These are phyloP conservation scores for Coniochaeta sp. DNA, from an alignment of 2,329 filamentous ascomycete species.

Conservation along the genomic window DNA sequence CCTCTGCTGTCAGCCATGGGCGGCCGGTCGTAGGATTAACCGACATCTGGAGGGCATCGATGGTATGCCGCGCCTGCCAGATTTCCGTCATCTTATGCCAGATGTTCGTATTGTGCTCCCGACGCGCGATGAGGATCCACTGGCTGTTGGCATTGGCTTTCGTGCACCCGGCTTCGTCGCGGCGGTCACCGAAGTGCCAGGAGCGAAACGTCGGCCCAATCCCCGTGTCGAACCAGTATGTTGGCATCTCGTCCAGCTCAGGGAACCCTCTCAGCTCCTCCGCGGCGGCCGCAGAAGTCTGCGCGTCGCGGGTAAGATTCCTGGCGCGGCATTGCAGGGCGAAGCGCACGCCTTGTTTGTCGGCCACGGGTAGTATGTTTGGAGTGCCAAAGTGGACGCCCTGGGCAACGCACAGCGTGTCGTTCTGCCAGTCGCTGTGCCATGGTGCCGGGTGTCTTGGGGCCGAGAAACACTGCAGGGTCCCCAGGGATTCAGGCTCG, in stretches of 20 bases:
- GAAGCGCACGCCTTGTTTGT: not conserved
- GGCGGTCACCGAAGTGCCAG: constrained; percentile 9
- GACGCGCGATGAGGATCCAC: constrained; percentile 16
- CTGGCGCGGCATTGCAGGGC: not conserved
- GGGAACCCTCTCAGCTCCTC: constrained; percentile 9
- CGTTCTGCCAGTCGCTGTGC: constrained; percentile 3
- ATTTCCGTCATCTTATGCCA: constrained; percentile 21
- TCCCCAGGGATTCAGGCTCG: not conserved
- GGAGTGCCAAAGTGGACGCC: constrained; percentile 7
- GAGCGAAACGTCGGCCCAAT: constrained; percentile 10
- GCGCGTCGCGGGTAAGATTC: constrained; percentile 9
- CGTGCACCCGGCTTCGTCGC: constrained; percentile 3
- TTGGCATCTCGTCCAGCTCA: constrained; percentile 8
- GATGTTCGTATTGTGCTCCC: constrained; percentile 18
- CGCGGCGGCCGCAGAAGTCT: constrained; percentile 5
- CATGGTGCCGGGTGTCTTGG: not conserved
- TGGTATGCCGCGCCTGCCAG: constrained; percentile 16
- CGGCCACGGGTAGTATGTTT: not conserved
- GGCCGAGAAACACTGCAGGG: constrained; percentile 5
- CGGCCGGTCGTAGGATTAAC: constrained; percentile 10
- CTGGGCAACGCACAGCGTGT: constrained; percentile 10
- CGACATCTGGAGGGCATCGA: constrained; percentile 15
- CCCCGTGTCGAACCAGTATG: constrained; percentile 18
- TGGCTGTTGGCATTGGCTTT: constrained; percentile 7
- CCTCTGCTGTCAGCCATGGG: constrained; percentile 12